Evolutionary conservation across 805 yeast genomes (phyloP), one percentile per base, ranked within the genome.

Genomic region (Yamadazyma ubonensis): DNA sequence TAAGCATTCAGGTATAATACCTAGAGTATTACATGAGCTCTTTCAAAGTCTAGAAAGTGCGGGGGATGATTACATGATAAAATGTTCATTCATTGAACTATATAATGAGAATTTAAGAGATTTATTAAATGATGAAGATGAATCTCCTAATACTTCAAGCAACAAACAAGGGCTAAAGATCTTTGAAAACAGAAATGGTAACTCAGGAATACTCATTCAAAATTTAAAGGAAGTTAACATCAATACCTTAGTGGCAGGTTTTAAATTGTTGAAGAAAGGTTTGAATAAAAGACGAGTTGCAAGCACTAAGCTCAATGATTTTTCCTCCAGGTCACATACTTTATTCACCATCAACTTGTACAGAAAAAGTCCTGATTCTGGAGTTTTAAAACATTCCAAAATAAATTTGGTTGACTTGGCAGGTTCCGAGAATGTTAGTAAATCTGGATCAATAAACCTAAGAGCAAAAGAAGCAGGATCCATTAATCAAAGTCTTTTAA

Each of bases 391-490:
- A 23, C 45, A 42, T 19, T 81, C 88, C 5, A 87, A 86, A 53
- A 73, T 87, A 57, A 87, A 89, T 55, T 65, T 89, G 16, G 98
- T 91, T 5, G 98, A 91, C 65, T 70, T 91, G 48, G 99, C 98
- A 0, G 98, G 99, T 0, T 86, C 96, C 4, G 99, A 91, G 58
- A 90, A 90, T 57, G 83, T 91, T 39, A 76, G 71, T 47, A 70
- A 88, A 52, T 86, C 96, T 0, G 99, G 99, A 2, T 96, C 97
- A 0, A 71, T 78, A 17, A 81, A 85, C 49, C 83, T 79, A 55
- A 72, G 96, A 31, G 96, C 96, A 0, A 81, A 88, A 49, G 99
- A 91, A 56, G 96, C 97, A 0, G 97, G 96, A 0, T 79, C 87
- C 14, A 90, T 90, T 36, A 91, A 91, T 60, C 96, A 88, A 59